These are phyloP conservation scores for Cordyceps sp. DNA, from an alignment of 2,329 filamentous ascomycete genomes.

Conservation along the genomic window DNA sequence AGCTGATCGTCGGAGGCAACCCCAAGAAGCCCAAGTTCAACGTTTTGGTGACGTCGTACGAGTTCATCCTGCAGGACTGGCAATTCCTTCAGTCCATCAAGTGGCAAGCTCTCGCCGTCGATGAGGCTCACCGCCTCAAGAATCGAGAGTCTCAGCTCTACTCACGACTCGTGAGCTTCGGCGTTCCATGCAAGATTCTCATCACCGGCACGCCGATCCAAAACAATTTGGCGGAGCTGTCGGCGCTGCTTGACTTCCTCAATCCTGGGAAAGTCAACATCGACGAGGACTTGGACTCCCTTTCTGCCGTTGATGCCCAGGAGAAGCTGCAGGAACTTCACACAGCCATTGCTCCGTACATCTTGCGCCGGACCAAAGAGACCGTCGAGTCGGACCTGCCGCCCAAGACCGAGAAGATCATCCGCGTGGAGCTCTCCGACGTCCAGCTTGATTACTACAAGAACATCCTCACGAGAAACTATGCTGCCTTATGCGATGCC, in stretches of 20 bases:
- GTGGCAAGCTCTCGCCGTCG: constrained; percentile 93
- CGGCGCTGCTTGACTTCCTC: constrained; percentile 85
- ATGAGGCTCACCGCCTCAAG: constrained; percentile 93
- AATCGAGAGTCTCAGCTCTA: constrained; percentile 94
- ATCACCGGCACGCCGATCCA: constrained; percentile 97
- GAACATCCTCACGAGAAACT: constrained; percentile 94
- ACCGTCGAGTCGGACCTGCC: constrained; percentile 94
- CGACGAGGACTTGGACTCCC: constrained; percentile 73
- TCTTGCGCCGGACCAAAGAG: constrained; percentile 89
- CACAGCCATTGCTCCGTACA: constrained; percentile 77
- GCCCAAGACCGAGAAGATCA: constrained; percentile 96
- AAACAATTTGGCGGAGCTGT: constrained; percentile 86
- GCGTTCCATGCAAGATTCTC: constrained; percentile 71
- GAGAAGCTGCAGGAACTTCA: constrained; percentile 78
- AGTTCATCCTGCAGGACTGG: constrained; percentile 81
- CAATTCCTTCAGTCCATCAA: constrained; percentile 78
- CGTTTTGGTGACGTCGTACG: constrained; percentile 92
- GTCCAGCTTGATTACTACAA: constrained; percentile 98
- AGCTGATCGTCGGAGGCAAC: constrained; percentile 75
- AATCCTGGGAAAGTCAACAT: constrained; percentile 90
- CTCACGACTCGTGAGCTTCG: constrained; percentile 68
- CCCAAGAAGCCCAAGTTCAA: constrained; percentile 88
- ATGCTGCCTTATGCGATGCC: constrained; percentile 81
- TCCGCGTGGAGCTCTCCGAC: constrained; percentile 91
- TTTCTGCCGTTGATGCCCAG: constrained; percentile 66